These are phyloP conservation scores for Vanrija sp. DNA, from an alignment of 1,284 basidiomycete species.

Conservation along the genomic window DNA sequence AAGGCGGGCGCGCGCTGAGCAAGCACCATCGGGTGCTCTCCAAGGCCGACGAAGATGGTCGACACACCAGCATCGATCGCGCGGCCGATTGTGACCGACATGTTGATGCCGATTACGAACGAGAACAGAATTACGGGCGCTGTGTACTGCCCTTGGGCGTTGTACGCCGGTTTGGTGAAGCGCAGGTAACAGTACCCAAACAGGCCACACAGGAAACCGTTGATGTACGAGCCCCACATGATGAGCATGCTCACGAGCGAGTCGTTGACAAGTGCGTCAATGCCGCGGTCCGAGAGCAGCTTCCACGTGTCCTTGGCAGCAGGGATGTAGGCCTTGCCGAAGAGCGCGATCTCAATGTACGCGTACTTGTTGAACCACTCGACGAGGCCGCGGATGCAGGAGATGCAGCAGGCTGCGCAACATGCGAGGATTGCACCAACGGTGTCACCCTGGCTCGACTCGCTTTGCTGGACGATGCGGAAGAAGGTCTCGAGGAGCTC, in stretches of 20 bases:
- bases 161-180: constrained; percentile 67
- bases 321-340: constrained; percentile 77
- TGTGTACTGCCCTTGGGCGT: constrained; percentile 67
- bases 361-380: constrained; percentile 68
- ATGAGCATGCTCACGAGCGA: constrained; percentile 66
- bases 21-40: constrained; percentile 69
- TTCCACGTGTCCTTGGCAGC: constrained; percentile 91
- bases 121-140: constrained; percentile 72
- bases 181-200: constrained; percentile 78
- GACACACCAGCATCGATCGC: constrained; percentile 60
- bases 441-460: constrained; percentile 71
- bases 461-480: constrained; percentile 62
- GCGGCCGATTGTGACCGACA: constrained; percentile 32
- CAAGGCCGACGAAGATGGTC: constrained; percentile 79
- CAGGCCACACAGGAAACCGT: constrained; percentile 70
- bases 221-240: constrained; percentile 64
- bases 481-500: constrained; percentile 70
- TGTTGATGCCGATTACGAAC: constrained; percentile 69
- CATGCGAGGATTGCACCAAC: constrained; percentile 72
- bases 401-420: constrained; percentile 70
- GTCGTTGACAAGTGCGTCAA: constrained; percentile 81
- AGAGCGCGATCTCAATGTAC: constrained; percentile 70
- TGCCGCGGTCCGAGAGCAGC: constrained; percentile 76
- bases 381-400: constrained; percentile 65
- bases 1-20: constrained; percentile 68